phyloP scores from a whole-genome alignment of 1,139 yeast species.

The Candida frijolesensis region DNA sequence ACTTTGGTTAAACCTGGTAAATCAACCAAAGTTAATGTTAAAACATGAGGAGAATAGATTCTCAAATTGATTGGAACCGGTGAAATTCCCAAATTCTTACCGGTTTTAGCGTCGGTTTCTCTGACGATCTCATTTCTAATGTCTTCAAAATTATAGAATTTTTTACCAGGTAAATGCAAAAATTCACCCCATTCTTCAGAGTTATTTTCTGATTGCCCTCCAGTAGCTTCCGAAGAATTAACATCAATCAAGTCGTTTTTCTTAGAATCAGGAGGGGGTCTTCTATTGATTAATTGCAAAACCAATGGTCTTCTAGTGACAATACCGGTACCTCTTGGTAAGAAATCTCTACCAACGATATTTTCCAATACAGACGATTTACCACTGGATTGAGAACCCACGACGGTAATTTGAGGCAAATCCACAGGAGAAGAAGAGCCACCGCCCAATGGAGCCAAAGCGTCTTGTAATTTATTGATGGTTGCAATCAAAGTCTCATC shows the following conservation, averaged over 20 bases:
- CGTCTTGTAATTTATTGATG: conserved; percentile 91
- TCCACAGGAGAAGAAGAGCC: conserved; percentile 85
- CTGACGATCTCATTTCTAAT: conserved; percentile 88
- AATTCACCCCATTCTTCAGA: conserved; percentile 98
- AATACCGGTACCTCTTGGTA: conserved; percentile 95
- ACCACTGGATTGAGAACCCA: conserved; percentile 94
- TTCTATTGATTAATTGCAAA: conserved; percentile 74
- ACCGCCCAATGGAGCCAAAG: conserved; percentile 90
- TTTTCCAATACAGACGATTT: conserved; percentile 92
- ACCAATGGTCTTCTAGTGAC: conserved; percentile 93
- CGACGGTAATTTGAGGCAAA: conserved; percentile 94
- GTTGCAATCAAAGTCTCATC: conserved; percentile 89
- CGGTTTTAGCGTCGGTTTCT: conserved; percentile 94
- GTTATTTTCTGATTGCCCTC: conserved; percentile 68
- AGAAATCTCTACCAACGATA: conserved; percentile 91
- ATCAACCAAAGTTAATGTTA: conserved; percentile 94
- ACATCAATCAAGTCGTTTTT: conserved; percentile 34
- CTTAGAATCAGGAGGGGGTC: conserved; percentile 35
- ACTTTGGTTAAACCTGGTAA: conserved; percentile 97
- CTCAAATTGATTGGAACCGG: conserved; percentile 91
- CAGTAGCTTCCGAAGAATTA: conserved; percentile 42
- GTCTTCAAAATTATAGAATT: conserved; percentile 86
- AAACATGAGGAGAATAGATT: conserved; percentile 93
- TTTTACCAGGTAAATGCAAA: conserved; percentile 87
- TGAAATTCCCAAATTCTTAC: conserved; percentile 89